Conservation (phyloP, 768 basidiomycete genomes). For the Vararia minispora region DNA sequence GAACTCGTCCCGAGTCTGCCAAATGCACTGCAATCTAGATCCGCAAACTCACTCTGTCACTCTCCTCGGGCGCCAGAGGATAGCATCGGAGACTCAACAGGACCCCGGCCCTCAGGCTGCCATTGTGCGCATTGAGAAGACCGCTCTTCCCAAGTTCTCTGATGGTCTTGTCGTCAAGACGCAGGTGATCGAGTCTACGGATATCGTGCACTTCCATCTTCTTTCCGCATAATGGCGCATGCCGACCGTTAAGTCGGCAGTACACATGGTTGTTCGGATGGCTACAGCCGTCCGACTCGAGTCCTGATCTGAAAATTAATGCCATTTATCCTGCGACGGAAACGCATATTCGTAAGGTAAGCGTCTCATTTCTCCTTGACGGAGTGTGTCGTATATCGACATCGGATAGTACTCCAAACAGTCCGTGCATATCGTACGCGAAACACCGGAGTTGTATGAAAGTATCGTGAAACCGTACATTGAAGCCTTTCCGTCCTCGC, state of each 20-base stretch:
- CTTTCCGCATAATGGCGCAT: not conserved
- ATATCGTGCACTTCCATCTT: conserved; percentile 41
- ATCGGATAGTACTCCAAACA: conserved; percentile 69
- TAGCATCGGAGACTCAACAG: too few species aligned
- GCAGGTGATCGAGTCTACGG: conserved; percentile 45
- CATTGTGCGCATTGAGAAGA: conserved; percentile 72
- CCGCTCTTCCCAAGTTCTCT: conserved; percentile 45
- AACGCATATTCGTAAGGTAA: conserved; percentile 75
- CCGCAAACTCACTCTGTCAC: conserved; percentile 3
- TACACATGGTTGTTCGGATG: conserved; percentile 78
- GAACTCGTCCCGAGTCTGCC: not conserved
- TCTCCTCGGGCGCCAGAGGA: conserved; percentile 7
- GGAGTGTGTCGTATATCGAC: not conserved
- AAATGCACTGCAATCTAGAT: conserved; percentile 2
- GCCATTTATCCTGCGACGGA: conserved; percentile 86
- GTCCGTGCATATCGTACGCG: conserved; percentile 56
- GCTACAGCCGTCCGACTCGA: conserved; percentile 29
- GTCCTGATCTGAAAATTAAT: conserved; percentile 71
- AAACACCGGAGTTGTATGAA: conserved; percentile 73
- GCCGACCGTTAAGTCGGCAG: conserved; percentile 26
- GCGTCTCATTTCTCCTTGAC: conserved; percentile 1
- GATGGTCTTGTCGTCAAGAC: conserved; percentile 28
- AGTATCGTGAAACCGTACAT: conserved; percentile 73
- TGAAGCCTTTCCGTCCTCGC: conserved; percentile 52
- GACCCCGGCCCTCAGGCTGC: too few species aligned